Evolutionary conservation across 2,329 filamentous ascomycete species (phyloP).

Genomic region (Pyrenochaeta sp.): DNA sequence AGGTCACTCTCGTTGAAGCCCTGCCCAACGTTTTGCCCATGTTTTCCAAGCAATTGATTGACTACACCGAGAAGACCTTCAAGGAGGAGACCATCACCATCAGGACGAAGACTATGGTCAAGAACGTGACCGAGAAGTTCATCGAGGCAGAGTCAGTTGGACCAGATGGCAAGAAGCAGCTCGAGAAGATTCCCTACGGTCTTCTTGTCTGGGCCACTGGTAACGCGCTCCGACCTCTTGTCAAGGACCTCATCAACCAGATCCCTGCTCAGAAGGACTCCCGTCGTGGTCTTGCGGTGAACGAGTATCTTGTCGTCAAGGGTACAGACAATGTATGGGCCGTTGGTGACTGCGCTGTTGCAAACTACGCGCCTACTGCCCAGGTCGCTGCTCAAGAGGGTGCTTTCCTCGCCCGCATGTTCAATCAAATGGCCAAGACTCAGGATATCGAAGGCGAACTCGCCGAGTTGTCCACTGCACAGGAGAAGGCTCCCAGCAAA

Average conservation of each 20-base stretch:
- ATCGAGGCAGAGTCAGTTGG: conserved; percentile 88
- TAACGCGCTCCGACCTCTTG: conserved; percentile 87
- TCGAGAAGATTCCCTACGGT: conserved; percentile 87
- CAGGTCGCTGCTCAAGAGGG: conserved; percentile 97
- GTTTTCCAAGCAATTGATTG: conserved; percentile 99
- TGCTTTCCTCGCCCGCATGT: conserved; percentile 89
- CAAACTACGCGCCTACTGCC: conserved; percentile 96
- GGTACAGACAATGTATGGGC: conserved; percentile 98
- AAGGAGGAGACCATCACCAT: conserved; percentile 98
- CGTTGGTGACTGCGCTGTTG: conserved; percentile 94
- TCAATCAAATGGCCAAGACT: conserved; percentile 99
- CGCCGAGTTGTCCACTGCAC: conserved; percentile 67
- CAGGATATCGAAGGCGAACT: conserved; percentile 81
- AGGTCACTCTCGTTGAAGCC: conserved; percentile 96
- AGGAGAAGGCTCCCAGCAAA: conserved; percentile 72
- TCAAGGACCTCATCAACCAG: conserved; percentile 89
- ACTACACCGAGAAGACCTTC: conserved; percentile 99
- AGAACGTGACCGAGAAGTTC: conserved; percentile 90
- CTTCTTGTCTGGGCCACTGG: conserved; percentile 98
- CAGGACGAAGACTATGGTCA: conserved; percentile 98
- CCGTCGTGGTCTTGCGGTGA: conserved; percentile 91
- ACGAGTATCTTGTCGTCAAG: conserved; percentile 98
- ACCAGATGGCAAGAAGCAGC: conserved; percentile 83
- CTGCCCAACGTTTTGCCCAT: conserved; percentile 95
- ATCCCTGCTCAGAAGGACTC: conserved; percentile 96